These are phyloP conservation scores for Wickerhamomyces alni DNA, from an alignment of 805 yeast genomes.

Conservation along the genomic window DNA sequence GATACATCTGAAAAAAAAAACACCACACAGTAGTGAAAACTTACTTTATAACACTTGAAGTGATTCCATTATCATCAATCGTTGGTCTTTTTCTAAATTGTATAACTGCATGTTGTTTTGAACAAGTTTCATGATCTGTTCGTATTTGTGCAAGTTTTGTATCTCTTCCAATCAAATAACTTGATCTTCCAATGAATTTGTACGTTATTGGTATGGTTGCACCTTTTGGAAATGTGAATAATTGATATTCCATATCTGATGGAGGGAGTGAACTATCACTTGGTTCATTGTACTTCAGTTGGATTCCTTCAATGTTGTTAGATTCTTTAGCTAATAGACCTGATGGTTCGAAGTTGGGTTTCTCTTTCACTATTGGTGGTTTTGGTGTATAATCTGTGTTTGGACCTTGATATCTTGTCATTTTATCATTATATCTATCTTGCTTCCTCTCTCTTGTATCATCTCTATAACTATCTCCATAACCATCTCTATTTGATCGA, in stretches of 20 bases:
- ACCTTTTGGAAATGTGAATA: constrained; percentile 25
- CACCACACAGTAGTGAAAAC: constrained; percentile 1
- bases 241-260: constrained; percentile 18
- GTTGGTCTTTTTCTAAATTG: constrained; percentile 31
- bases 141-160: constrained; percentile 30
- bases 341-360: constrained; percentile 34
- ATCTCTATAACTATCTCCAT: neutral
- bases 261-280: constrained; percentile 28
- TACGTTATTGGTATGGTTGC: constrained; percentile 20
- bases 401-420: neutral
- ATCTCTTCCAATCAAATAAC: constrained; percentile 32
- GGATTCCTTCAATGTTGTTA: constrained; percentile 27
- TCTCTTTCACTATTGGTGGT: constrained; percentile 7
- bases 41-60: constrained; percentile 4
- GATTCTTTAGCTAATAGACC: constrained; percentile 38
- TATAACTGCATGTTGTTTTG: constrained; percentile 44
- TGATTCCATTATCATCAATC: constrained; percentile 1
- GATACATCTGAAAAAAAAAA: neutral
- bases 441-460: neutral
- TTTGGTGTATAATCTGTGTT: neutral
- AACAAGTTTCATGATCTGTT: constrained; percentile 31
- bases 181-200: constrained; percentile 23
- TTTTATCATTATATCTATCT: neutral
- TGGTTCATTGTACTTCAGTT: constrained; percentile 34
- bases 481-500: neutral